Conservation (phyloP, 2,329 filamentous ascomycete species). For the Diaporthe australafricana region DNA sequence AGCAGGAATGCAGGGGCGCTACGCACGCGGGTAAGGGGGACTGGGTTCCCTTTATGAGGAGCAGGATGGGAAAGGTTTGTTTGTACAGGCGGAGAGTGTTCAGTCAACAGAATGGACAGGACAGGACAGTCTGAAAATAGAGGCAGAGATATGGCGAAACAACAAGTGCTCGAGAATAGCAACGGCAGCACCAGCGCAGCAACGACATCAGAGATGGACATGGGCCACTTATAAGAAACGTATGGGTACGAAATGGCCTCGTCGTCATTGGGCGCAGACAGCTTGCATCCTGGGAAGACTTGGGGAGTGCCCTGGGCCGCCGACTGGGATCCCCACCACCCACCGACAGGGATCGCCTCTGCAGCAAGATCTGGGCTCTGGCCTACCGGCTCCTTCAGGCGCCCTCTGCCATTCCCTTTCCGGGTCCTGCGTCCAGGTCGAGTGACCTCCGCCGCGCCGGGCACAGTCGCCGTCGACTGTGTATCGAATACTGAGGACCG, state of each 20-base stretch:
- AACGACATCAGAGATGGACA: conserved; percentile 14
- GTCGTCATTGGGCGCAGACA: conserved; percentile 35
- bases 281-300: conserved; percentile 25
- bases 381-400: not conserved
- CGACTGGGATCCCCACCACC: conserved; percentile 24
- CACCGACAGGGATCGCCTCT: conserved; percentile 29
- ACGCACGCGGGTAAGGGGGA: not conserved
- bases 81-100: conserved; percentile 4
- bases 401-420: not conserved
- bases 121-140: not conserved
- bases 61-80: not conserved
- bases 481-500: not conserved
- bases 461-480: not conserved
- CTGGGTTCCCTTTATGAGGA: not conserved
- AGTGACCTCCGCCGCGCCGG: conserved; percentile 26
- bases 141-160: not conserved
- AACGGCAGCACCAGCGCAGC: conserved; percentile 11
- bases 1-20: not conserved
- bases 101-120: no score
- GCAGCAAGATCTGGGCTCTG: conserved; percentile 18
- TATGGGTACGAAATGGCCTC: conserved; percentile 28
- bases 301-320: conserved; percentile 5
- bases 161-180: conserved; percentile 15
- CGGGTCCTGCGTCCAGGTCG: conserved; percentile 22
- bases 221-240: conserved; percentile 25